Base-by-base conservation (phyloP, 163 green algal genomes). In the Chloroidium sp. region DNA sequence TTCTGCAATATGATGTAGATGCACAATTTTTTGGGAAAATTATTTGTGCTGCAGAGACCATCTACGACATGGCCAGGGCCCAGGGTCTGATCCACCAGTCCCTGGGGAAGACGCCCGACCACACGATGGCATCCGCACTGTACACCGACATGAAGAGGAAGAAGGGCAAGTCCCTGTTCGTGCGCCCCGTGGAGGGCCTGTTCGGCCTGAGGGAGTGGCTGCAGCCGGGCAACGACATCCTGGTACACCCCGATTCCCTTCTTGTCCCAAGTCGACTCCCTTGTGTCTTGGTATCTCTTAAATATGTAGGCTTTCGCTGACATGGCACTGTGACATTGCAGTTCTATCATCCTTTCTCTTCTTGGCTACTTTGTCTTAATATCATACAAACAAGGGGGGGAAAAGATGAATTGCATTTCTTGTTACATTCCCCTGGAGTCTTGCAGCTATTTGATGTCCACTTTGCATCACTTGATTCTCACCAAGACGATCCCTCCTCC, bases 101-200 rank as follows among this genome's bases (percentile, higher is more conserved):
- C 36, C 1, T 86, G 14, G 91, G 91, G 74, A 93, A 93, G 78
- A 95, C 91, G 0, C 91, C 91, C 1, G 91, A 95, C 79, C 90
- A 90, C 14, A 95, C 91, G 14, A 95, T 95, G 91, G 91, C 91
- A 0, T 91, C 85, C 4, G 90, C 91, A 13, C 85, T 95, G 2
- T 95, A 95, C 85, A 95, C 91, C 0, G 91, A 95, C 82, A 86
- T 95, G 69, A 93, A 93, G 85, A 84, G 89, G 2, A 93, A 91
- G 83, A 90, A 92, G 77, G 82, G 78, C 4, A 59, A 81, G 14
- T 88, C 82, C 62, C 69, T 90, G 59, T 92, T 92, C 82, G 85
- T 92, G 72, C 84, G 87, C 8, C 88, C 88, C 10, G 84, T 85
- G 59, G 88, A 92, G 76, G 88, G 88, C 62, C 79, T 92, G 58